Evolutionary conservation across 352 stramenopile genomes (phyloP).

Genomic region (Globisporangium polare): DNA sequence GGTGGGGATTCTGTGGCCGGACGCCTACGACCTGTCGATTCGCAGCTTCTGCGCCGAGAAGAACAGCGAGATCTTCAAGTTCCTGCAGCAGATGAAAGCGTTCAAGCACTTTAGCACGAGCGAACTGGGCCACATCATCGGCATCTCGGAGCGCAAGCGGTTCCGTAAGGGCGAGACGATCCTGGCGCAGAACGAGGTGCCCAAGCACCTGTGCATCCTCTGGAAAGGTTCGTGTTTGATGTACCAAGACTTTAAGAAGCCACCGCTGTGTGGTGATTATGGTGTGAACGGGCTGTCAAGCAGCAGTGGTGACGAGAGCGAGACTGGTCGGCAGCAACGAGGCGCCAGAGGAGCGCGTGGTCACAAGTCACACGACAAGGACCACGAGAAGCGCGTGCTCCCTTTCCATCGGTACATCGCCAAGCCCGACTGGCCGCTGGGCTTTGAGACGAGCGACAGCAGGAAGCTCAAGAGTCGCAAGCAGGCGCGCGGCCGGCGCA

Average conservation of each 20-base stretch:
- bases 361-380: constrained; percentile 6
- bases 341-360: background rate
- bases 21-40: constrained; percentile 52
- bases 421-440: constrained; percentile 59
- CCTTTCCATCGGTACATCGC: constrained; percentile 61
- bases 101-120: constrained; percentile 58
- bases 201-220: constrained; percentile 45
- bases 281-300: background rate
- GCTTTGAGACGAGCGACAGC: constrained; percentile 35
- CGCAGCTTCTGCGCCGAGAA: constrained; percentile 48
- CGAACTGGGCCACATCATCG: constrained; percentile 67
- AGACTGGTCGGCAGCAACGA: constrained; percentile 8
- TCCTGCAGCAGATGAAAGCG: constrained; percentile 62
- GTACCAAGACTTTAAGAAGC: constrained; percentile 57
- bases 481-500: constrained; percentile 38
- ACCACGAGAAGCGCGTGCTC: constrained; percentile 22
- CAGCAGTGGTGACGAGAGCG: constrained; percentile 10
- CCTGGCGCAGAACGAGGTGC: constrained; percentile 59
- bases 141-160: constrained; percentile 61
- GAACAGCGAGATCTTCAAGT: constrained; percentile 64
- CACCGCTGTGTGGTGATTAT: constrained; percentile 28
- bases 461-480: constrained; percentile 37
- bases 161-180: constrained; percentile 66
- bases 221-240: constrained; percentile 65
- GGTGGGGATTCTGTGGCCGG: constrained; percentile 61